phyloP scores from a whole-genome alignment of 2,329 filamentous ascomycete species.

The Aspergillus candidus region DNA sequence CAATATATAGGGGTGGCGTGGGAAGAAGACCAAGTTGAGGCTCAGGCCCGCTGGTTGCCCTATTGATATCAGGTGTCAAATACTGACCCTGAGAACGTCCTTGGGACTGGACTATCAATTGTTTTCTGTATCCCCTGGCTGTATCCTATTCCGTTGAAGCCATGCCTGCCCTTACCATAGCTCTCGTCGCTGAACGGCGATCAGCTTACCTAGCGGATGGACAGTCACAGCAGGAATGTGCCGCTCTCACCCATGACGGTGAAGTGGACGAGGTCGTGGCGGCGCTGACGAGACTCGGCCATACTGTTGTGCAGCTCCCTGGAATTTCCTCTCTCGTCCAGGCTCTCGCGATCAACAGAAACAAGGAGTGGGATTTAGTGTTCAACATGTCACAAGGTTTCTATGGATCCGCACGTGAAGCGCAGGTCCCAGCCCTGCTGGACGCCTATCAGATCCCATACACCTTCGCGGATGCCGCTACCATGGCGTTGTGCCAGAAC shows the following conservation, averaged over 20 bases:
- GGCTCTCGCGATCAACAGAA: constrained; percentile 8
- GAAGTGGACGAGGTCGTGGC: constrained; percentile 7
- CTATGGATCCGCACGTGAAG: constrained; percentile 14
- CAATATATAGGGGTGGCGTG: no score
- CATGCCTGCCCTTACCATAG: constrained; percentile 1
- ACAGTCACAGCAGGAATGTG: constrained; percentile 11
- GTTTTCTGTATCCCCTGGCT: no score
- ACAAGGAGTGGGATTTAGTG: constrained; percentile 18
- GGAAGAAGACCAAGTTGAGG: no score
- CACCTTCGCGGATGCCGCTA: constrained; percentile 16
- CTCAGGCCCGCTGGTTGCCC: no score
- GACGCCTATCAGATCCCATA: constrained; percentile 20
- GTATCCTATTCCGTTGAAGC: no score
- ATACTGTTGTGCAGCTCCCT: constrained; percentile 8
- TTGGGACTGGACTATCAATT: no score
- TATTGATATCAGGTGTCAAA: no score
- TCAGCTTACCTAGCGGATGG: constrained; percentile 9
- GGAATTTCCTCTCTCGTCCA: constrained; percentile 10
- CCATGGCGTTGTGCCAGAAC: constrained; percentile 14
- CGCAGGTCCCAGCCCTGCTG: constrained; percentile 18
- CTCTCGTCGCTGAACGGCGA: constrained; percentile 8
- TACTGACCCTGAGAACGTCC: no score
- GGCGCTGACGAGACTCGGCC: constrained; percentile 8
- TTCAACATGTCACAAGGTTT: constrained; percentile 19
- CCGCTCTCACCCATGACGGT: constrained; percentile 9